Evolutionary conservation across 1,284 basidiomycete species (phyloP).

Genomic region (Ceratobasidium sp.): DNA sequence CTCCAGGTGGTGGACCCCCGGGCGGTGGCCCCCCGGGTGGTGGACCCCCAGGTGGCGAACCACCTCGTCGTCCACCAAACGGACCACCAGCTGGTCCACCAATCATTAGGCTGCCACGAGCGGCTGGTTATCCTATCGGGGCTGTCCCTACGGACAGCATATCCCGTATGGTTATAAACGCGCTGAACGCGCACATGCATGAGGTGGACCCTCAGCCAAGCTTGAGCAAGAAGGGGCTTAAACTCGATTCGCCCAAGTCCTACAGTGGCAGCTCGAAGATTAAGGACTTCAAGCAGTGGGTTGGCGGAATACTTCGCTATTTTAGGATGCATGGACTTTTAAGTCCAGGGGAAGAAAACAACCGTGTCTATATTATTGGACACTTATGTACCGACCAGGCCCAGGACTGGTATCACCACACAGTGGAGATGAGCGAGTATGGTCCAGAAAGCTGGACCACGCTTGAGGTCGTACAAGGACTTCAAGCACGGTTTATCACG

Average conservation of each 20-base stretch:
- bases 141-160: conserved; percentile 1
- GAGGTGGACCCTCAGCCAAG: background rate
- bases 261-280: conserved; percentile 6
- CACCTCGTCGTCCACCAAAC: too few relatives aligned
- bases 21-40: too few relatives aligned
- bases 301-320: background rate
- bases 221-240: background rate
- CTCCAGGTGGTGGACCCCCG: too few relatives aligned
- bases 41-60: too few relatives aligned
- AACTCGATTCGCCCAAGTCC: background rate
- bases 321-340: background rate
- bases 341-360: background rate
- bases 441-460: conserved; percentile 5
- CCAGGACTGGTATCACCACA: conserved; percentile 8
- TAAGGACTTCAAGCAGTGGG: background rate
- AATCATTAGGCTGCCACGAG: too few relatives aligned
- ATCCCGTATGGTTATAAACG: background rate
- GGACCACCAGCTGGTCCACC: too few relatives aligned
- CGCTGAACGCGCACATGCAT: background rate
- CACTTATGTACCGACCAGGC: background rate
- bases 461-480: background rate
- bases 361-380: conserved; percentile 1
- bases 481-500: background rate
- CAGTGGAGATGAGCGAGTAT: background rate
- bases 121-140: conserved; percentile 15